Percentiles rank a stretch among this genome's conserved stretches.
These are phyloP conservation scores for Hymenoscyphus repandus DNA, from an alignment of 2,329 filamentous ascomycete species.

Conservation along the genomic window DNA sequence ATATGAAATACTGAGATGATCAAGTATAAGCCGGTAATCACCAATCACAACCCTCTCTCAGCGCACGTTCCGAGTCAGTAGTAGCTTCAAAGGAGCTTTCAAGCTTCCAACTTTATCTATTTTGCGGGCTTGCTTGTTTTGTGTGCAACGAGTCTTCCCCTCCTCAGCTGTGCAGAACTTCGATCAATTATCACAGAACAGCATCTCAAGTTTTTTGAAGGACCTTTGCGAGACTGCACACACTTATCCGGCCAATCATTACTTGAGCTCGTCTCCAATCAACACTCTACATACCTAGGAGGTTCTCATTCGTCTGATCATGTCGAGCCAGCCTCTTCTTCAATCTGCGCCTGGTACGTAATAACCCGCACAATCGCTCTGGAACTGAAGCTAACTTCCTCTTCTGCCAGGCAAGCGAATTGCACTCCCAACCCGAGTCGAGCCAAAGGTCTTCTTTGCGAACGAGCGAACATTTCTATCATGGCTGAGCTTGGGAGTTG, in stretches of 20 bases:
- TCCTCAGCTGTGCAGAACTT: background rate
- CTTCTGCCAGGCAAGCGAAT: conserved; percentile 79
- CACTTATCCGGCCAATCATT: conserved; percentile 6
- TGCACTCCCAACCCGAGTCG: conserved; percentile 92
- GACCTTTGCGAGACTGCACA: background rate
- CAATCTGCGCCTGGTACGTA: conserved; percentile 81
- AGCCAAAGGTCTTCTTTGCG: conserved; percentile 99
- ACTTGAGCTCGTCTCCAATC: background rate
- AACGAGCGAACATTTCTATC: conserved; percentile 99
- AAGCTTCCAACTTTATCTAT: conserved; percentile 3
- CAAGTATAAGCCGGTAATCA: no score
- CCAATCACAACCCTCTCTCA: no score
- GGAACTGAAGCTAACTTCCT: background rate
- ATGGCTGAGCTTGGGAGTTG: conserved; percentile 99
- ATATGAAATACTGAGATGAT: no score
- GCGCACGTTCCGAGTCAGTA: background rate
- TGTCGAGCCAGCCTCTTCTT: conserved; percentile 96
- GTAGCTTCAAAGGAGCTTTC: conserved; percentile 1
- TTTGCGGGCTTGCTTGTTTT: background rate
- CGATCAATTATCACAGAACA: background rate
- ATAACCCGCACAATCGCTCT: background rate
- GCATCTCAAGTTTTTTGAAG: background rate
- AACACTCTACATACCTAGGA: background rate
- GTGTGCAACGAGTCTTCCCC: background rate
- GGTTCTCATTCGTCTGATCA: conserved; percentile 34